phyloP scores from a whole-genome alignment of 164 flowering plant genomes.

The Umbellularia californica region DNA sequence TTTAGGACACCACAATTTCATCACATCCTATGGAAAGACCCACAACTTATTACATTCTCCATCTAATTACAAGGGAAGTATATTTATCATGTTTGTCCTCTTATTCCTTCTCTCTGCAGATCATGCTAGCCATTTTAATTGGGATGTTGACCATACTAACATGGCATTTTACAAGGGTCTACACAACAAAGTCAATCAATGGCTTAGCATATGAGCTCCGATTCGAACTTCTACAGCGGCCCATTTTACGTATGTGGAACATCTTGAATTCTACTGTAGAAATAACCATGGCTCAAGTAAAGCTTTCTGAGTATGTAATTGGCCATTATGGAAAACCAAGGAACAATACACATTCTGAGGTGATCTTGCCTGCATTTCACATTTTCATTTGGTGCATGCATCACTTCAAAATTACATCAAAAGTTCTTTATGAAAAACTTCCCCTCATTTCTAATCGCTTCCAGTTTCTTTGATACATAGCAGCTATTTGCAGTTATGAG shows the following conservation, averaged over 20 bases:
- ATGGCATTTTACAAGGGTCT: constrained; percentile 88
- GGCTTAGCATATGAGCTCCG: constrained; percentile 88
- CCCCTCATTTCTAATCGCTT: background rate
- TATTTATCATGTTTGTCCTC: too few relatives aligned
- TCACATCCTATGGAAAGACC: too few relatives aligned
- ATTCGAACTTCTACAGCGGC: constrained; percentile 87
- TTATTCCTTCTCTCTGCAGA: constrained; percentile 45
- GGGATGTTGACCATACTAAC: constrained; percentile 86
- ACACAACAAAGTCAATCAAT: constrained; percentile 75
- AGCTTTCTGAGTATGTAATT: constrained; percentile 84
- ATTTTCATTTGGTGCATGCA: background rate
- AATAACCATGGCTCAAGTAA: constrained; percentile 84
- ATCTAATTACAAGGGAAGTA: too few relatives aligned
- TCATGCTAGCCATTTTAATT: constrained; percentile 91
- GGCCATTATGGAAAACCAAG: constrained; percentile 46
- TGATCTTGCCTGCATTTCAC: constrained; percentile 17
- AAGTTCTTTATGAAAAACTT: background rate
- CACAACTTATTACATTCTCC: too few relatives aligned
- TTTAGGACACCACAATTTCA: too few relatives aligned
- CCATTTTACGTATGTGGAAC: constrained; percentile 92
- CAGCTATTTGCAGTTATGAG: constrained; percentile 85
- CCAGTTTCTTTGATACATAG: constrained; percentile 11
- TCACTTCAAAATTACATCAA: background rate
- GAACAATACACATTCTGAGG: constrained; percentile 74
- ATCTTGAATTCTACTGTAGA: constrained; percentile 84